Base-by-base conservation (phyloP, 139 green algal genomes). In the Pseudopediastrum boryanum region DNA sequence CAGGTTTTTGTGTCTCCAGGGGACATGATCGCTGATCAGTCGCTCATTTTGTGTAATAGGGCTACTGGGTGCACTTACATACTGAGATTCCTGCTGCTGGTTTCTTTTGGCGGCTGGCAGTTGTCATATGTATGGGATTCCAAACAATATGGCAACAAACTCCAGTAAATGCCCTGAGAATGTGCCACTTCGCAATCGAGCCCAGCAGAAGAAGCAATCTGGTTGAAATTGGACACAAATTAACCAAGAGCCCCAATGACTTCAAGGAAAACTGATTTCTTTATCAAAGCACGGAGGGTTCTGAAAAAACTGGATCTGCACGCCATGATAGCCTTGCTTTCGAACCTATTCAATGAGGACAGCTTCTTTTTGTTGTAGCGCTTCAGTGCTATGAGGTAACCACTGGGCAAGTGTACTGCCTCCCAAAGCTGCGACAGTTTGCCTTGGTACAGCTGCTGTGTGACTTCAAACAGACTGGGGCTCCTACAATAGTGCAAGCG, bases 371-470 rank as follows among this genome's bases (percentile, higher is more conserved):
- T 91, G 58, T 78, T 79, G 68, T 91, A 91, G 12, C 85, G 66
- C 64, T 91, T 91, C 0, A 91, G 75, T 0, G 81, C 86, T 16
- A 94, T 74, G 0, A 81, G 85, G 13, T 84, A 29, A 12, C 85
- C 68, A 54, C 71, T 88, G 12, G 38, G 25, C n/a, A 56, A 71
- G 79, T 93, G 90, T 3, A 83, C 84, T 0, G 88, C 90, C 42
- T 81, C 80, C 75, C 93, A 92, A n/a, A 95, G 70, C 27, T 89
- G 61, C 1, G 85, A 91, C 0, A 84, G 90, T 62, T 94, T 94
- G 33, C 91, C 91, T 27, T 85, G 82, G 81, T 94, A 94, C 79
- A 95, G 83, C 83, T 94, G 84, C 78, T 90, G 90, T 29, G 85
- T 78, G 33, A 94, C 80, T 10, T 88, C 78, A 75, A 90, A 95